A percentile compares a stretch with the other conserved stretches of the same genome.
These are phyloP conservation scores for Tillandsia fasciculata DNA, from an alignment of 176 grass and related monocot species.

Conservation along the genomic window DNA sequence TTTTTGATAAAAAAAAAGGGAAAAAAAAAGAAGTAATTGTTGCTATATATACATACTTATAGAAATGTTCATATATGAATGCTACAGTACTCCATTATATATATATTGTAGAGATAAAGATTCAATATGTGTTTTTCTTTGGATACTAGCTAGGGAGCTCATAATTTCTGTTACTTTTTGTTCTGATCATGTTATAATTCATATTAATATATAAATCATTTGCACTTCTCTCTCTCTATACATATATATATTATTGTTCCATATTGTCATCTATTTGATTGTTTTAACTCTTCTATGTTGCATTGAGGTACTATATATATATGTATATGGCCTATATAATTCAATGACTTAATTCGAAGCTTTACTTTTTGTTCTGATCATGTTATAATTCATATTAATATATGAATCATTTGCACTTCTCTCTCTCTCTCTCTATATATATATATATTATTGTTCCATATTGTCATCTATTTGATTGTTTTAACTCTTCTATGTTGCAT, in stretches of 20 bases:
- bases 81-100: too few relatives aligned
- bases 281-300: neutral
- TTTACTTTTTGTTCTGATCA: neutral
- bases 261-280: neutral
- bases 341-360: neutral
- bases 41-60: too few relatives aligned
- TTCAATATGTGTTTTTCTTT: slow-evolving; percentile 2
- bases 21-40: too few relatives aligned
- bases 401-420: neutral
- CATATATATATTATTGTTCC: neutral
- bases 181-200: neutral
- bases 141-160: neutral
- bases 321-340: neutral
- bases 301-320: neutral
- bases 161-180: neutral
- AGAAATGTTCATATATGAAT: too few relatives aligned
- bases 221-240: too few relatives aligned
- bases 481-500: neutral
- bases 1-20: too few relatives aligned
- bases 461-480: neutral
- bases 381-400: neutral
- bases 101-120: neutral
- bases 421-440: too few relatives aligned
- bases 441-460: neutral
- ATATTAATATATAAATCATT: neutral